Evolutionary conservation across 1,284 basidiomycete species (phyloP).

Genomic region (Sporisorium iseilematis-ciliati): DNA sequence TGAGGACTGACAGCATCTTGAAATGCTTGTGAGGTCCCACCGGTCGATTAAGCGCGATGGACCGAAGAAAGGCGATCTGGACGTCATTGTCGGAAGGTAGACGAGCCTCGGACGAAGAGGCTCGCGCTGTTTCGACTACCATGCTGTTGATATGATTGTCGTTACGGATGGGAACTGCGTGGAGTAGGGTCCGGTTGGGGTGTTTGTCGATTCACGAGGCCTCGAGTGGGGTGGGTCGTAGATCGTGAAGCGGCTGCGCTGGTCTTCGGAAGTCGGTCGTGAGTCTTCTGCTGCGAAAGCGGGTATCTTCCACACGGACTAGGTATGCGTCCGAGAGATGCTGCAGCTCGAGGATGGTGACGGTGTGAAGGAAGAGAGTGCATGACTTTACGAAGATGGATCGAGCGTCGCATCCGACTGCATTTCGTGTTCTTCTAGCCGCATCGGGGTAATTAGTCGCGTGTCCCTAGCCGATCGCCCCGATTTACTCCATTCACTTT

Average conservation of each 20-base stretch:
- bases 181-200: background rate
- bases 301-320: background rate
- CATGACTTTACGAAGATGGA: background rate
- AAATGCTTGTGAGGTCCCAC: conserved; percentile 64
- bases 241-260: too few species aligned
- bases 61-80: conserved; percentile 58
- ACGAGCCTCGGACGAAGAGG: conserved; percentile 19
- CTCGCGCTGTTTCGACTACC: conserved; percentile 13
- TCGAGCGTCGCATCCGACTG: conserved; percentile 15
- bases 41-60: conserved; percentile 55
- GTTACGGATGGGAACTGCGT: background rate
- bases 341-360: background rate
- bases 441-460: conserved; percentile 6
- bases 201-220: background rate
- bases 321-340: background rate
- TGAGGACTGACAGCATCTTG: conserved; percentile 56
- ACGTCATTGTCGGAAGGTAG: conserved; percentile 43
- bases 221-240: too few species aligned
- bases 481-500: conserved; percentile 1
- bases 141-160: conserved; percentile 6
- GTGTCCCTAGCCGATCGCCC: conserved; percentile 1
- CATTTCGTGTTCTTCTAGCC: conserved; percentile 21
- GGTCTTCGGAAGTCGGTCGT: too few species aligned
- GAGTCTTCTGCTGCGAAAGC: background rate
- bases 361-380: background rate